These are phyloP conservation scores for Bruguiera hainesii DNA, from an alignment of 441 rosid genomes.

Conservation along the genomic window DNA sequence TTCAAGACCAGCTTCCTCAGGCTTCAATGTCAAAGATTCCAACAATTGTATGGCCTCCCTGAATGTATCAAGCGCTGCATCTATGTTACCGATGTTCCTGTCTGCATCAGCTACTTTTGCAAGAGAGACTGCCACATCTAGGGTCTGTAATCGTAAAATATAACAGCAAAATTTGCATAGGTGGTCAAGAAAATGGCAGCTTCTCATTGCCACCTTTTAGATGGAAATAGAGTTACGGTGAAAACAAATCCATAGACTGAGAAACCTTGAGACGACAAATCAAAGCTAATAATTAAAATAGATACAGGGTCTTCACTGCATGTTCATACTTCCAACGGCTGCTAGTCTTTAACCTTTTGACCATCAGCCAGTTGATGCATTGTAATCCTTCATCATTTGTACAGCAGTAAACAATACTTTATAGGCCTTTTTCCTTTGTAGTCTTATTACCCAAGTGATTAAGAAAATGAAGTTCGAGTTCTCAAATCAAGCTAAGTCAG, in stretches of 20 bases:
- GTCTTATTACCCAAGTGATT: no score
- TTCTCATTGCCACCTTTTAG: not conserved
- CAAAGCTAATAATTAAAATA: no score
- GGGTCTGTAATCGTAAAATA: conserved; percentile 36
- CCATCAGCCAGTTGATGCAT: not conserved
- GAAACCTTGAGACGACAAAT: not conserved
- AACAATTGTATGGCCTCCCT: conserved; percentile 74
- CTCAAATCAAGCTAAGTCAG: no score
- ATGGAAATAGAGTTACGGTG: no score
- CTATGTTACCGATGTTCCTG: conserved; percentile 60
- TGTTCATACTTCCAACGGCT: no score
- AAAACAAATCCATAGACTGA: not conserved
- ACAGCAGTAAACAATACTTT: no score
- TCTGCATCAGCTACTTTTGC: conserved; percentile 96
- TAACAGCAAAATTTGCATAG: not conserved
- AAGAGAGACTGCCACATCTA: conserved; percentile 87
- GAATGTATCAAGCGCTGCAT: conserved; percentile 62
- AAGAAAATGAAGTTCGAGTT: no score
- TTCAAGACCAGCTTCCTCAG: conserved; percentile 67
- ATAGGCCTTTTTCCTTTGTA: no score
- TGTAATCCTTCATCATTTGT: not conserved
- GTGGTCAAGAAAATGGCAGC: not conserved
- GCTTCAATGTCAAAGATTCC: conserved; percentile 62
- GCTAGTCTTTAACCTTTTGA: not conserved
- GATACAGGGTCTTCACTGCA: no score